A percentile compares a stretch with the other conserved stretches of the same genome.
These are phyloP conservation scores for Metschnikowia orientalis DNA, from an alignment of 805 yeast genomes.

Conservation along the genomic window DNA sequence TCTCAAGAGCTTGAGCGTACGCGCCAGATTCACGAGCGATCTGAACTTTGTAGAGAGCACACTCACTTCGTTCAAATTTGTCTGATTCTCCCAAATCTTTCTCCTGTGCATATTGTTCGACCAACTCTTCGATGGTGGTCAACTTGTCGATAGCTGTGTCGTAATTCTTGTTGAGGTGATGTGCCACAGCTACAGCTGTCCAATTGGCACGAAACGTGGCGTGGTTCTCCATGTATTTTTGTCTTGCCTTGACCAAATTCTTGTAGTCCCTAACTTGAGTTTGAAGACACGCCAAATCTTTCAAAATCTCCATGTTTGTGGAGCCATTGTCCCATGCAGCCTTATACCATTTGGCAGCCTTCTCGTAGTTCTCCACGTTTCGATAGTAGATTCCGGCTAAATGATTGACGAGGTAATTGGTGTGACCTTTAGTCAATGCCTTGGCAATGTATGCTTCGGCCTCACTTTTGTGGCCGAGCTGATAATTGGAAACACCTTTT, in stretches of 20 bases:
- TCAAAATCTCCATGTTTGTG: slow-evolving; percentile 68
- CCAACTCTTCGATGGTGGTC: slow-evolving; percentile 67
- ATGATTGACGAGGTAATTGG: slow-evolving; percentile 74
- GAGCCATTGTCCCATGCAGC: slow-evolving; percentile 75
- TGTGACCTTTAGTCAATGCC: slow-evolving; percentile 56
- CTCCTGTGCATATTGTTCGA: slow-evolving; percentile 63
- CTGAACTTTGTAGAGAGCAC: slow-evolving; percentile 66
- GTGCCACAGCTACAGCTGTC: slow-evolving; percentile 85
- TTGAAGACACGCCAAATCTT: slow-evolving; percentile 79
- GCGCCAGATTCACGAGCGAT: slow-evolving; percentile 63
- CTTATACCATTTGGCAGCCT: slow-evolving; percentile 74
- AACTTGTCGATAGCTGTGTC: slow-evolving; percentile 68
- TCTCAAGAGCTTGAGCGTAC: slow-evolving; percentile 56
- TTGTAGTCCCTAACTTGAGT: slow-evolving; percentile 74
- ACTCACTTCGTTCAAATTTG: slow-evolving; percentile 75
- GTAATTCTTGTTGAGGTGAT: slow-evolving; percentile 66
- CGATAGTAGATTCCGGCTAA: slow-evolving; percentile 82
- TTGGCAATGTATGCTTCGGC: slow-evolving; percentile 57
- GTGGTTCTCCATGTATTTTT: slow-evolving; percentile 60
- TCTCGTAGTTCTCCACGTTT: slow-evolving; percentile 60
- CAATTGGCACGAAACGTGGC: slow-evolving; percentile 87
- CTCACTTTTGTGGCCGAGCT: slow-evolving; percentile 56
- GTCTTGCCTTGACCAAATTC: slow-evolving; percentile 58
- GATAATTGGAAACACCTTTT: slow-evolving; percentile 69
- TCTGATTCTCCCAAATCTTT: too few relatives aligned